Conservation (phyloP, 441 rosid species). For the Bruguiera hainesii region DNA sequence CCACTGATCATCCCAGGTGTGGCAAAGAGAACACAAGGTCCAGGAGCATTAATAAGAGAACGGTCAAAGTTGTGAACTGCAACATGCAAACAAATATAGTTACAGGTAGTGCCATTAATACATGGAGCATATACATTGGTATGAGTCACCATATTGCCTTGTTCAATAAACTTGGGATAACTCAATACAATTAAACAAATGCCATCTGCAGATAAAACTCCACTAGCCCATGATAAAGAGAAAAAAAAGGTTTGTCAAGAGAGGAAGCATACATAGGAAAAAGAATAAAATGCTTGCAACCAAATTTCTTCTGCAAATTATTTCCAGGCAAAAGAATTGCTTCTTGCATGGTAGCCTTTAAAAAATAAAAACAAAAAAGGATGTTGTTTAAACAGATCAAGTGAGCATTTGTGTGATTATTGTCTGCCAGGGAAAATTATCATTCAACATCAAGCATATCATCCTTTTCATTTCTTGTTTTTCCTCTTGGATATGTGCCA, state of each 20-base stretch:
- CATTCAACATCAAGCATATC: too few relatives aligned
- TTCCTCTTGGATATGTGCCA: too few relatives aligned
- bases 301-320: neutral
- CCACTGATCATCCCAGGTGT: conserved; percentile 99
- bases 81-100: conserved; percentile 24
- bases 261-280: neutral
- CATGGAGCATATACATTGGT: neutral
- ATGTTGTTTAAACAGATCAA: too few relatives aligned
- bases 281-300: neutral
- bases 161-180: neutral
- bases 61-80: conserved; percentile 81
- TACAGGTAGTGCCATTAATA: conserved; percentile 4
- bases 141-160: conserved; percentile 1
- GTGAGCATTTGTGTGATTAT: too few relatives aligned
- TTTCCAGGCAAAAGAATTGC: too few relatives aligned
- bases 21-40: conserved; percentile 98
- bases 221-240: neutral
- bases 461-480: too few relatives aligned
- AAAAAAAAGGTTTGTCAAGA: too few relatives aligned
- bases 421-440: too few relatives aligned
- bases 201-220: neutral
- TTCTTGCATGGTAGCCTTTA: too few relatives aligned
- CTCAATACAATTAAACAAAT: neutral
- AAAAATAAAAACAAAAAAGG: too few relatives aligned
- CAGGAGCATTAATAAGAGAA: conserved; percentile 72